phyloP scores from a whole-genome alignment of 176 grass and related monocot species.

The Carex littledalei region DNA sequence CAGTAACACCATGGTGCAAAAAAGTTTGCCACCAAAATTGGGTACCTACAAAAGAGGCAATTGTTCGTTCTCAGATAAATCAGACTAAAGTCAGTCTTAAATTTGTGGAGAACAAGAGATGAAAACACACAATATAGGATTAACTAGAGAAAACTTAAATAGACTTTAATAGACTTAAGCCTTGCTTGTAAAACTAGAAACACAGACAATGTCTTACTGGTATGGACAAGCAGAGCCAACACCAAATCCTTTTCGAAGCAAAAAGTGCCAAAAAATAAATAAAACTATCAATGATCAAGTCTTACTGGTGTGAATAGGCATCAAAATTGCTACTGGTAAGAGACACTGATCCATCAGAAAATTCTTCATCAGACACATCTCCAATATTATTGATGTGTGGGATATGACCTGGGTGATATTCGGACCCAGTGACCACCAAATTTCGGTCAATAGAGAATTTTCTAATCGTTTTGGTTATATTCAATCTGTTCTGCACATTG shows the following conservation, averaged over 20 bases:
- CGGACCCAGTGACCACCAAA: conserved; percentile 80
- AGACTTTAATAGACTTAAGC: background rate
- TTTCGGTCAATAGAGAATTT: conserved; percentile 95
- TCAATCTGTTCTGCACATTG: conserved; percentile 90
- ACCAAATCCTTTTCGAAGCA: background rate
- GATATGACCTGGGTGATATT: conserved; percentile 87
- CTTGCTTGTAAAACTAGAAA: background rate
- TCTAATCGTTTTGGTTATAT: conserved; percentile 94
- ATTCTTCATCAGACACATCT: conserved; percentile 64
- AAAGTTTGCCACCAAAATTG: conserved; percentile 87
- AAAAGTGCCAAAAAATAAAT: conserved; percentile 14
- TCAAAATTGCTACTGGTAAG: conserved; percentile 81
- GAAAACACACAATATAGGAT: background rate
- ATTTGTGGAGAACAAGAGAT: background rate
- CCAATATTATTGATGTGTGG: conserved; percentile 79
- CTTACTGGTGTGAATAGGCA: conserved; percentile 79
- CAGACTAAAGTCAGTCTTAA: background rate
- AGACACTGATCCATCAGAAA: conserved; percentile 57
- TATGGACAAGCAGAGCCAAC: too few species aligned
- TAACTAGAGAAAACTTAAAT: background rate
- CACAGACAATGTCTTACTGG: too few species aligned
- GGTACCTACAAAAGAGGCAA: conserved; percentile 50
- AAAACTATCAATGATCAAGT: conserved; percentile 6
- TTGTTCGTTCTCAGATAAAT: background rate
- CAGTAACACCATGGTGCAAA: conserved; percentile 98